These are phyloP conservation scores for Cladophialophora immunda DNA, from an alignment of 2,329 filamentous ascomycete genomes.

Conservation along the genomic window DNA sequence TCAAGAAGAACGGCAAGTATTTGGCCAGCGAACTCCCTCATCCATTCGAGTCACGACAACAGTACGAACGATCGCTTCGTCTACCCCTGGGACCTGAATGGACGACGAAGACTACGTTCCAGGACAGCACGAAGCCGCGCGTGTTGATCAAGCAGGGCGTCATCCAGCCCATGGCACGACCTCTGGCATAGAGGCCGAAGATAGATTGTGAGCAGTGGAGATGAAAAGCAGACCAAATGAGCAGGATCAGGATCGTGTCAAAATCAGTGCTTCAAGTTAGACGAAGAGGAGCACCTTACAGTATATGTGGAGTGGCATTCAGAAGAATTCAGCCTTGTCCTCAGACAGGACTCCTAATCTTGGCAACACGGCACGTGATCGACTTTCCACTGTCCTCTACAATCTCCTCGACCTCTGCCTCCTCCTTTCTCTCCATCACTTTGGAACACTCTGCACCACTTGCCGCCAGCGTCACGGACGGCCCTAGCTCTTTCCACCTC, in stretches of 20 bases:
- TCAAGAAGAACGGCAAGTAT: slow-evolving; percentile 92
- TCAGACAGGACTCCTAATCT: neutral
- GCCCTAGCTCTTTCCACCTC: neutral
- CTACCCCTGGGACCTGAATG: slow-evolving; percentile 92
- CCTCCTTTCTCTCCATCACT: neutral
- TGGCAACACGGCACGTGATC: neutral
- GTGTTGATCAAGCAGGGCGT: slow-evolving; percentile 90
- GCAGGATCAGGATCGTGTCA: neutral
- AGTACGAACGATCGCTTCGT: slow-evolving; percentile 77
- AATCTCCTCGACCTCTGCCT: neutral
- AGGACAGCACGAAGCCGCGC: slow-evolving; percentile 86
- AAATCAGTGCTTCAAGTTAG: neutral
- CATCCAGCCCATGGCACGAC: slow-evolving; percentile 86
- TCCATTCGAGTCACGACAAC: slow-evolving; percentile 81
- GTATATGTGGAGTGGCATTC: neutral
- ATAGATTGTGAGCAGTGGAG: neutral
- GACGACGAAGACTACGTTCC: slow-evolving; percentile 95
- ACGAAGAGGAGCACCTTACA: neutral
- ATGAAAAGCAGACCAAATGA: neutral
- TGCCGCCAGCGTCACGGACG: neutral
- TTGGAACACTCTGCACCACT: neutral
- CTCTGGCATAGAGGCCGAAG: slow-evolving; percentile 57
- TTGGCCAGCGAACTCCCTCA: slow-evolving; percentile 84
- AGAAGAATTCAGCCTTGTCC: neutral
- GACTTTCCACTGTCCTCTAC: neutral